Conservation (phyloP, 2,329 filamentous ascomycete species). For the Huntiella moniliformis region DNA sequence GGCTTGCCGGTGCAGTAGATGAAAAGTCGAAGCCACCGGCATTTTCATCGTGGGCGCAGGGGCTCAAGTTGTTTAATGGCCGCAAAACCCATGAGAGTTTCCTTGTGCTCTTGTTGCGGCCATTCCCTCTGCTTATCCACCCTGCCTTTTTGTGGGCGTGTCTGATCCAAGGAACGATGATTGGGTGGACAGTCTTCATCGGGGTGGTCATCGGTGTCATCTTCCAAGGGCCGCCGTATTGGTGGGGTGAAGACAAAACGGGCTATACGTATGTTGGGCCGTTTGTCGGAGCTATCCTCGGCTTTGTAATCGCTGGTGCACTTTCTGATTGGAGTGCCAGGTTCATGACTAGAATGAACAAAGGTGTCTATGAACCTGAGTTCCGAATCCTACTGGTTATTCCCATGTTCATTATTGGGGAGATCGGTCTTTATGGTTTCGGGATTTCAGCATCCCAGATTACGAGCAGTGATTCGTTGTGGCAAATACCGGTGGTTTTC, state of each 20-base stretch:
- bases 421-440: slow-evolving; percentile 68
- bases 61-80: slow-evolving; percentile 56
- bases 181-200: slow-evolving; percentile 91
- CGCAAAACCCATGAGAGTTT: slow-evolving; percentile 65
- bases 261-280: slow-evolving; percentile 79
- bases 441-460: slow-evolving; percentile 51
- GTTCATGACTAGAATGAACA: slow-evolving; percentile 53
- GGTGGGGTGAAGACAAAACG: slow-evolving; percentile 61
- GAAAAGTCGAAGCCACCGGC: too few relatives aligned
- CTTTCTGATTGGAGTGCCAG: slow-evolving; percentile 56
- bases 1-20: too few relatives aligned
- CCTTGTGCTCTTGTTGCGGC: slow-evolving; percentile 44
- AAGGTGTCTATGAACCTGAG: slow-evolving; percentile 76
- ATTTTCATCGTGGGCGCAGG: slow-evolving; percentile 30
- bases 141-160: slow-evolving; percentile 66
- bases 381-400: slow-evolving; percentile 71
- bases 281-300: slow-evolving; percentile 64
- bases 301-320: slow-evolving; percentile 56
- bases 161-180: slow-evolving; percentile 72
- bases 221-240: slow-evolving; percentile 63
- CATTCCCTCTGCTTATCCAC: slow-evolving; percentile 66
- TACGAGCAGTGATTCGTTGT: slow-evolving; percentile 38
- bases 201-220: slow-evolving; percentile 66
- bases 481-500: slow-evolving; percentile 59
- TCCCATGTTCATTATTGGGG: slow-evolving; percentile 61